Conservation (phyloP, 345 rosid species). For the Eucalyptus pumila region DNA sequence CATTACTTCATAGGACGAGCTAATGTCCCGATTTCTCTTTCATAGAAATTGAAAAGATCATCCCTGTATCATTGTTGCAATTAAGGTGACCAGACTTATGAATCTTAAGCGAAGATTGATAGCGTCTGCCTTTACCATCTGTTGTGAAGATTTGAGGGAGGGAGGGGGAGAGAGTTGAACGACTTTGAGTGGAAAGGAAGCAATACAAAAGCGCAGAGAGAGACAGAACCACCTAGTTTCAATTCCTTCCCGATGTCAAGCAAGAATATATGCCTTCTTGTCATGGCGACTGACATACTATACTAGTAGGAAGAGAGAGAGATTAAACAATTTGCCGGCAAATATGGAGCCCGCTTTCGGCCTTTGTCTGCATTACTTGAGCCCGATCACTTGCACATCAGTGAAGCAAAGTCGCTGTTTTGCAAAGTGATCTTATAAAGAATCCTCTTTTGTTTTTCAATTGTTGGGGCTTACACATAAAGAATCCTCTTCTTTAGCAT, state of each 20-base stretch:
- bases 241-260: neutral
- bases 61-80: neutral
- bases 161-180: neutral
- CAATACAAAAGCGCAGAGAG: neutral
- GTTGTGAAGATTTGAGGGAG: neutral
- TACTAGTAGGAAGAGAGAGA: neutral
- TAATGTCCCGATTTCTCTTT: neutral
- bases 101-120: neutral
- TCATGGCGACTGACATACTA: neutral
- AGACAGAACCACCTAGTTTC: neutral
- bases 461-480: neutral
- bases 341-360: neutral
- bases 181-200: constrained; percentile 11
- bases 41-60: neutral
- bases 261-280: constrained; percentile 3
- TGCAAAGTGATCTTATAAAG: neutral
- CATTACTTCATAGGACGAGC: neutral
- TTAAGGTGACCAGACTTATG: neutral
- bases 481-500: neutral
- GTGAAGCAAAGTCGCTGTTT: neutral
- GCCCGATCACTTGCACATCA: neutral
- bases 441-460: neutral
- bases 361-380: neutral
- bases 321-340: neutral
- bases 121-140: neutral